Evolutionary conservation across 805 yeast species (phyloP), one percentile per base, ranked within the genome.

Genomic region (Wickerhamiella brachini): DNA sequence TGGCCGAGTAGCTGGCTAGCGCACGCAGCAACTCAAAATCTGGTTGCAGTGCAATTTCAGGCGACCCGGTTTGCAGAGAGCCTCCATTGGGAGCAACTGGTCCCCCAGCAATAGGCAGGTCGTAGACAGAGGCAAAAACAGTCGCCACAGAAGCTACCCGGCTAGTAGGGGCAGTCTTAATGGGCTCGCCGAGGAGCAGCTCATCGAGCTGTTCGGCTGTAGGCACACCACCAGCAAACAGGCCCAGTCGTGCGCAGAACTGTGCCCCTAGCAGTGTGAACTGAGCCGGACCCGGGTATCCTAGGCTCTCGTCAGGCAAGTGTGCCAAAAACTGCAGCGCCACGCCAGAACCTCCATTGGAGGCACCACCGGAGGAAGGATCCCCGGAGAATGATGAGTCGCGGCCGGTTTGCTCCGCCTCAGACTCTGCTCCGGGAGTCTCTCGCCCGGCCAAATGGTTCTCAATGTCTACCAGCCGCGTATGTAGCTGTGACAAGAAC

Each of bases 261-360:
- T 31, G 51, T 2, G 54, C 48, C 2, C 48, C 34, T 4, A 50
- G 31, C 41, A 52, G 50, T 18, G 44, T 21, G 20, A 54, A n/a
- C 39, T 51, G 53, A 12, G 51, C 42, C 4, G 56, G 49, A 10
- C 54, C 54, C n/a, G 56, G 56, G 47, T 47, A 52, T 13, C 49
- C 49, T 13, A 37, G 29, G 17, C 51, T 43, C 15, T 50, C 51
- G 15, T 44, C 51, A 2, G 20, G 31, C 23, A 44, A 3, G 3
- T 13, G 31, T 18, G 34, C n/a, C 5, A 44, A 23, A 15, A 44
- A 44, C 29, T 44, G 24, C 15, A 17, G 5, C 4, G 41, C 41
- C 41, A 37, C 41, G 38, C 38, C 38, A 6, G 31, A 26, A 6
- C 9, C 10, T 26, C 10, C 31, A n/a, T n/a, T n/a, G n/a, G n/a